Percentiles rank a stretch among this genome's conserved stretches.
Conservation (phyloP, 345 rosid species). For the Excoecaria cochinchinensis region DNA sequence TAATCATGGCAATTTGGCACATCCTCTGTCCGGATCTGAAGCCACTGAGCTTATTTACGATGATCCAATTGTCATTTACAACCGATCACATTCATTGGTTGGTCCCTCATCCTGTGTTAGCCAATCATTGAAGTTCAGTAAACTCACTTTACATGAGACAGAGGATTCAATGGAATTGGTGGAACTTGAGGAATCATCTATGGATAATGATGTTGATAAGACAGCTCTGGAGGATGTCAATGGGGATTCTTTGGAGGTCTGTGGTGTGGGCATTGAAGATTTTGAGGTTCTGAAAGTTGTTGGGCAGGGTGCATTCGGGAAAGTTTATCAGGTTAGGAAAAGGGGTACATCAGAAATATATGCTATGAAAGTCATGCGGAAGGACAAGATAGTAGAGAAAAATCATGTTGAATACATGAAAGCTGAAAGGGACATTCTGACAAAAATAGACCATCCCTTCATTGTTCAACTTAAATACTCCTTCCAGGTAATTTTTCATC, state of each 20-base stretch:
- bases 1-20: slow-evolving; percentile 28
- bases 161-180: slow-evolving; percentile 48
- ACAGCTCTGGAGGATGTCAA: slow-evolving; percentile 22
- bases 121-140: slow-evolving; percentile 62
- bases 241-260: slow-evolving; percentile 26
- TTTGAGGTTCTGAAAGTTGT: slow-evolving; percentile 87
- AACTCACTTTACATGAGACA: slow-evolving; percentile 50
- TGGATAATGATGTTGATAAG: slow-evolving; percentile 29
- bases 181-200: slow-evolving; percentile 39
- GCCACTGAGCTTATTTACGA: slow-evolving; percentile 49
- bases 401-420: slow-evolving; percentile 93
- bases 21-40: slow-evolving; percentile 27
- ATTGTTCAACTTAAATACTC: slow-evolving; percentile 86
- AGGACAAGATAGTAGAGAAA: slow-evolving; percentile 90
- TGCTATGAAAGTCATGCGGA: slow-evolving; percentile 99
- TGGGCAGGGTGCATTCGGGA: slow-evolving; percentile 96
- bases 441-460: slow-evolving; percentile 84
- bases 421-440: slow-evolving; percentile 89
- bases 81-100: slow-evolving; percentile 82
- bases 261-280: slow-evolving; percentile 65
- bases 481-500: slow-evolving; percentile 61
- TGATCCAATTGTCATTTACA: slow-evolving; percentile 67
- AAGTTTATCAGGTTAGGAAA: slow-evolving; percentile 87
- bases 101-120: slow-evolving; percentile 73
- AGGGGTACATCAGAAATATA: slow-evolving; percentile 76